phyloP scores from a whole-genome alignment of 2,329 filamentous ascomycete genomes.

The Penicillium rolfsii region DNA sequence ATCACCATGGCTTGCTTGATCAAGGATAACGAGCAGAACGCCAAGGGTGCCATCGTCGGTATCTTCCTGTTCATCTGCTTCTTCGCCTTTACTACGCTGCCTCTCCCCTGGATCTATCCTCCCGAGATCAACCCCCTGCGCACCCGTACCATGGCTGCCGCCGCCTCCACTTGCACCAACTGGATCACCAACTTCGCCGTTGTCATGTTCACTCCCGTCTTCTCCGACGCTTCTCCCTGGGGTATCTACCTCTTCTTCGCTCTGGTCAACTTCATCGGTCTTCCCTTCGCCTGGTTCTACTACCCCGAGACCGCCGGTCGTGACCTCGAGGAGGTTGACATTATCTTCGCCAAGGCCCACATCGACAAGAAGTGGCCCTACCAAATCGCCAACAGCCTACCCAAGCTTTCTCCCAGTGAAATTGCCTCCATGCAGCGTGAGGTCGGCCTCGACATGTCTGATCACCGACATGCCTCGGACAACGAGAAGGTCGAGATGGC shows the following conservation, averaged over 20 bases:
- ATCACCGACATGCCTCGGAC: conserved; percentile 3
- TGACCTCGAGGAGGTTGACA: conserved; percentile 46
- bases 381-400: conserved; percentile 30
- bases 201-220: conserved; percentile 52
- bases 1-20: conserved; percentile 41
- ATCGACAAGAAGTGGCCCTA: conserved; percentile 40
- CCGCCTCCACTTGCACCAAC: conserved; percentile 55
- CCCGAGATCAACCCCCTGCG: conserved; percentile 57
- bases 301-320: conserved; percentile 52
- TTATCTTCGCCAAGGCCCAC: conserved; percentile 46
- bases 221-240: conserved; percentile 39
- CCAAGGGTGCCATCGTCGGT: conserved; percentile 54
- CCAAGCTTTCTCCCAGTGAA: conserved; percentile 34
- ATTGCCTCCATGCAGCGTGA: conserved; percentile 30
- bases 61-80: conserved; percentile 69
- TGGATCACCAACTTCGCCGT: conserved; percentile 58
- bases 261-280: conserved; percentile 45
- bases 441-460: conserved; percentile 25
- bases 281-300: conserved; percentile 56
- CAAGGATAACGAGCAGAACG: conserved; percentile 20
- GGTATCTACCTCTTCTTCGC: conserved; percentile 48
- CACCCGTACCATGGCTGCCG: conserved; percentile 57
- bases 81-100: conserved; percentile 66
- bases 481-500: conserved; percentile 27
- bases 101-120: conserved; percentile 60